Conservation (phyloP, 2,329 filamentous ascomycete genomes). For the Fusarium brachygibbosum region DNA sequence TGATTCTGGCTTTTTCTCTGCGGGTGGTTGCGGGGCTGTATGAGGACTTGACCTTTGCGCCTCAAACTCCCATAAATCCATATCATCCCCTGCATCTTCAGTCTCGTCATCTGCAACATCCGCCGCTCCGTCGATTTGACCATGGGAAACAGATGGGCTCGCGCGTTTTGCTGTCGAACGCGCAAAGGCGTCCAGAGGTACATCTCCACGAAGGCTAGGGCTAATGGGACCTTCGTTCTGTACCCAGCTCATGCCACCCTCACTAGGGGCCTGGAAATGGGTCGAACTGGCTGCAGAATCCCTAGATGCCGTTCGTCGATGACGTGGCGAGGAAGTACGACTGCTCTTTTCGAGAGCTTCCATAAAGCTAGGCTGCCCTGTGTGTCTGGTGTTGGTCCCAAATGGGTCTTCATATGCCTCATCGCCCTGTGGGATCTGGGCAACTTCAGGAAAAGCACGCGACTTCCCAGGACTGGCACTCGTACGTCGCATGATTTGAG, state of each 20-base stretch:
- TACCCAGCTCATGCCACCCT: slow-evolving; percentile 62
- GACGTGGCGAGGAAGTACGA: slow-evolving; percentile 28
- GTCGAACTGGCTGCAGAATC: slow-evolving; percentile 54
- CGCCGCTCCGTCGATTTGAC: slow-evolving; percentile 29
- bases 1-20: slow-evolving; percentile 44
- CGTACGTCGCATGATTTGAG: slow-evolving; percentile 42
- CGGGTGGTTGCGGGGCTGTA: slow-evolving; percentile 50
- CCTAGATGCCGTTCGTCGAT: slow-evolving; percentile 35
- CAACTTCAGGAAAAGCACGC: slow-evolving; percentile 25
- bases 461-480: slow-evolving; percentile 52
- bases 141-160: slow-evolving; percentile 6
- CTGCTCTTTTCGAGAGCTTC: slow-evolving; percentile 50
- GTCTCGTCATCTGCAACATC: slow-evolving; percentile 39
- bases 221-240: slow-evolving; percentile 56
- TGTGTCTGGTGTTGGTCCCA: slow-evolving; percentile 42
- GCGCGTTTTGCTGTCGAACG: slow-evolving; percentile 6
- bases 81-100: slow-evolving; percentile 57
- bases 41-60: slow-evolving; percentile 62
- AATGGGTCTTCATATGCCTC: slow-evolving; percentile 51
- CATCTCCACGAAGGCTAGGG: slow-evolving; percentile 53
- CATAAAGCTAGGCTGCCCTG: slow-evolving; percentile 53
- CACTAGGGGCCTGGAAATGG: slow-evolving; percentile 50
- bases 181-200: slow-evolving; percentile 51
- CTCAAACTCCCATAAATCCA: slow-evolving; percentile 70
- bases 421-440: slow-evolving; percentile 26